Evolutionary conservation across 1,284 basidiomycete species (phyloP).

Genomic region (Anthracocystis walkeri): DNA sequence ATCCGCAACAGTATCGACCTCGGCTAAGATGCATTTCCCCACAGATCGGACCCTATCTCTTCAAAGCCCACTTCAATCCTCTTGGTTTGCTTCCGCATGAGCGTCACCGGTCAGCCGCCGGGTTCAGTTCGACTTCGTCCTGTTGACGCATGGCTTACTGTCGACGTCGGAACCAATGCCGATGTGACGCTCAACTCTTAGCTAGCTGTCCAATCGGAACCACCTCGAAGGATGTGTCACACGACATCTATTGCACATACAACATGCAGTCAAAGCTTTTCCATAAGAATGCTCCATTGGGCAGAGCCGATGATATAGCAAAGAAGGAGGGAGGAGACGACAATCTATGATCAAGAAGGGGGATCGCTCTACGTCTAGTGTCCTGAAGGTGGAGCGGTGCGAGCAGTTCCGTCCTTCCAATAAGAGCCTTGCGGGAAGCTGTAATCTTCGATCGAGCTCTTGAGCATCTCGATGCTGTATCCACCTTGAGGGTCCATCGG

Average conservation of each 20-base stretch:
- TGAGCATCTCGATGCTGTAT: constrained; percentile 71
- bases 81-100: not conserved
- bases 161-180: not conserved
- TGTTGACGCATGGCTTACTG: not conserved
- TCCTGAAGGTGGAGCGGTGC: constrained; percentile 47
- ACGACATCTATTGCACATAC: not conserved
- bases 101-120: constrained; percentile 4
- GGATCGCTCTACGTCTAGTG: constrained; percentile 25
- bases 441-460: constrained; percentile 70
- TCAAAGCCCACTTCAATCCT: not conserved
- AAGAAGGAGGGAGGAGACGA: too few relatives aligned
- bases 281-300: not conserved
- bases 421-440: constrained; percentile 71
- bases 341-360: too few relatives aligned
- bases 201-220: not conserved
- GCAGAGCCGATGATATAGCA: not conserved
- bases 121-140: not conserved
- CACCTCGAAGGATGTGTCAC: not conserved
- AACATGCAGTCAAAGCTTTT: not conserved
- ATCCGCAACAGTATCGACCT: constrained; percentile 3
- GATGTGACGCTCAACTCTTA: not conserved
- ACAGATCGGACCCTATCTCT: constrained; percentile 15
- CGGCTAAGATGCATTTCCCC: constrained; percentile 3
- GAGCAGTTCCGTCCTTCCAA: constrained; percentile 66
- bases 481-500: constrained; percentile 73